These are phyloP conservation scores for Termitomyces sp. DNA, from an alignment of 768 basidiomycete genomes.

Conservation along the genomic window DNA sequence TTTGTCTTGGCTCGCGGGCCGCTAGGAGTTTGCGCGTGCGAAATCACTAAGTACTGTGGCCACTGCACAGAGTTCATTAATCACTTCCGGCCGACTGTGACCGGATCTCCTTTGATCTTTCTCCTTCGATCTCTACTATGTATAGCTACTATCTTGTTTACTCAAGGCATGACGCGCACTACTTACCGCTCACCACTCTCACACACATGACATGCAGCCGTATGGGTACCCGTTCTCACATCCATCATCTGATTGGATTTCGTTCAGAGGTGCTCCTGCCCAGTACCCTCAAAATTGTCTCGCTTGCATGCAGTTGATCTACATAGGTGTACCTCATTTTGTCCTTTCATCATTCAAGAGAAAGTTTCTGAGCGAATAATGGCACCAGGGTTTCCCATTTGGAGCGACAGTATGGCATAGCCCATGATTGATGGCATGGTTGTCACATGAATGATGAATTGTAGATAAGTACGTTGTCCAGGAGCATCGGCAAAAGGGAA, in stretches of 20 bases:
- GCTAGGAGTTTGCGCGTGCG: neutral
- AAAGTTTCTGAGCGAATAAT: neutral
- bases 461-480: too few species aligned
- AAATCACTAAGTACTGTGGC: neutral
- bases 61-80: too few species aligned
- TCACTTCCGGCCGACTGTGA: too few species aligned
- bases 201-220: conserved; percentile 9
- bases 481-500: too few species aligned
- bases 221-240: neutral
- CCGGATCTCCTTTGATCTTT: conserved; percentile 5
- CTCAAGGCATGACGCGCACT: conserved; percentile 1
- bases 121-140: conserved; percentile 8
- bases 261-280: neutral
- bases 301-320: neutral
- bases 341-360: neutral
- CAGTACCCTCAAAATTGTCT: neutral
- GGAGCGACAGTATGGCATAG: neutral
- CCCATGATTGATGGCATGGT: neutral
- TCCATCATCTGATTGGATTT: conserved; percentile 5
- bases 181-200: neutral
- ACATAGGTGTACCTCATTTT: neutral
- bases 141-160: neutral
- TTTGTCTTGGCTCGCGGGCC: neutral
- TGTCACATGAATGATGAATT: conserved; percentile 8
- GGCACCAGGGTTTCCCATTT: neutral